Evolutionary conservation across 148 eudicot species (phyloP).

Genomic region (Rhododendron griersonianum): DNA sequence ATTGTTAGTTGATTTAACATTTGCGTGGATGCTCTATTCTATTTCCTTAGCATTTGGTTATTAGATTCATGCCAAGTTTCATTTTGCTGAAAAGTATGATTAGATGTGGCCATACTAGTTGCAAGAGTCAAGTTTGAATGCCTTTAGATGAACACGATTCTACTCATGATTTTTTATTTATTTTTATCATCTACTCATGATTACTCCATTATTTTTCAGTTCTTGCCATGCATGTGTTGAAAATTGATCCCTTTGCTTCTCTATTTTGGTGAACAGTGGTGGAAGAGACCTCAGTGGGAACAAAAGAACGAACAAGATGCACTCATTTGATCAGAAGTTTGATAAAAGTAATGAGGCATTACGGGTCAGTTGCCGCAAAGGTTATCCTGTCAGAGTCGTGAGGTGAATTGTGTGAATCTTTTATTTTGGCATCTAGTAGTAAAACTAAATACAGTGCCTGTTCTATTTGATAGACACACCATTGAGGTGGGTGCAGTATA

Average conservation of each 20-base stretch:
- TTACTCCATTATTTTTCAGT: background rate
- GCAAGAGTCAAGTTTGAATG: background rate
- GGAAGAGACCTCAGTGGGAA: constrained; percentile 95
- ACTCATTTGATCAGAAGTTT: constrained; percentile 81
- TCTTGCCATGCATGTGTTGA: background rate
- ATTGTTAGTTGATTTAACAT: background rate
- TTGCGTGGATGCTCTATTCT: background rate
- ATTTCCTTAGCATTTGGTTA: background rate
- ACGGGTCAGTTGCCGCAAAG: constrained; percentile 70
- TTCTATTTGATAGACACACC: background rate
- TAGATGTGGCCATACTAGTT: background rate
- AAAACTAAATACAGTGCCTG: background rate
- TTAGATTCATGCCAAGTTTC: background rate
- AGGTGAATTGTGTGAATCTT: constrained; percentile 39
- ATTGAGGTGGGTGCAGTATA: background rate
- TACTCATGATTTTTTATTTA: no score
- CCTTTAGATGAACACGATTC: background rate
- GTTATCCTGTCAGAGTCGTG: constrained; percentile 90
- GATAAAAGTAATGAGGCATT: constrained; percentile 60
- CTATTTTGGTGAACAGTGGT: constrained; percentile 51
- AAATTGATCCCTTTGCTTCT: background rate
- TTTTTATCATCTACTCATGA: no score
- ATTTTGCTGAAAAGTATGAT: background rate
- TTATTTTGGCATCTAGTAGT: background rate
- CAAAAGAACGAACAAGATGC: constrained; percentile 83